A percentile compares a stretch with the other conserved stretches of the same genome.
Evolutionary conservation across 306 rosid species (phyloP).

Genomic region (Sicyos baderoa): DNA sequence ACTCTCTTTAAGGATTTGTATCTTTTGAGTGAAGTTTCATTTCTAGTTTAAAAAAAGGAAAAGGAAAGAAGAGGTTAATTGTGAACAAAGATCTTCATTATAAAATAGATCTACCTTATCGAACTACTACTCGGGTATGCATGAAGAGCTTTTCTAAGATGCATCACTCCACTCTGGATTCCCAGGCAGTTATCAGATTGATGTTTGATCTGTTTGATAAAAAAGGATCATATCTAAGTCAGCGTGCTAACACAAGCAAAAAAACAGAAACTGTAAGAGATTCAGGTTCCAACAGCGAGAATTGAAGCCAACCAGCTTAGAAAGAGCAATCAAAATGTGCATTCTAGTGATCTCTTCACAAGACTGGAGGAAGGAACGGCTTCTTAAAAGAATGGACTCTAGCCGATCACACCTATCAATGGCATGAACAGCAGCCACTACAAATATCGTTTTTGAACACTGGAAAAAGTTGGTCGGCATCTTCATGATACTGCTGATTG

Average conservation of each 20-base stretch:
- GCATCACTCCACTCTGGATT: slow-evolving; percentile 52
- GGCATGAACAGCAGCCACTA: slow-evolving; percentile 71
- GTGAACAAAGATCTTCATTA: not conserved
- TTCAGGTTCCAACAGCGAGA: slow-evolving; percentile 12
- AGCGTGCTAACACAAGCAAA: not conserved
- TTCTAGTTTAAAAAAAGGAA: not conserved
- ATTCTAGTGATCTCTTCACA: slow-evolving; percentile 60
- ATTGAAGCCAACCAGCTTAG: slow-evolving; percentile 60
- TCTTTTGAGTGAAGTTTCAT: too few relatives aligned
- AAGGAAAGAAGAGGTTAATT: not conserved
- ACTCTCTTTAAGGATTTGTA: not conserved
- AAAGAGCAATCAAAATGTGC: slow-evolving; percentile 69
- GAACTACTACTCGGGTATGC: slow-evolving; percentile 64
- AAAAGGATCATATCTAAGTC: slow-evolving; percentile 1
- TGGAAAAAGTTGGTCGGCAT: slow-evolving; percentile 72
- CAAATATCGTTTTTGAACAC: slow-evolving; percentile 59
- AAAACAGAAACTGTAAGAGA: slow-evolving; percentile 20
- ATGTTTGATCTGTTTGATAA: slow-evolving; percentile 50
- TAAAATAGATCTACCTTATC: slow-evolving; percentile 48
- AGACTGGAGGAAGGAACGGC: slow-evolving; percentile 41
- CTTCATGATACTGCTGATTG: slow-evolving; percentile 44
- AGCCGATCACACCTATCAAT: slow-evolving; percentile 55
- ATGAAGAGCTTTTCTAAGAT: slow-evolving; percentile 75
- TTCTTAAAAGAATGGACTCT: slow-evolving; percentile 47
- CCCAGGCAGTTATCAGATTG: slow-evolving; percentile 46